Evolutionary conservation across 2,329 filamentous ascomycete genomes (phyloP), one percentile per base, ranked within the genome.

Genomic region (Ophiocordyceps polyrhachis-furcata): DNA sequence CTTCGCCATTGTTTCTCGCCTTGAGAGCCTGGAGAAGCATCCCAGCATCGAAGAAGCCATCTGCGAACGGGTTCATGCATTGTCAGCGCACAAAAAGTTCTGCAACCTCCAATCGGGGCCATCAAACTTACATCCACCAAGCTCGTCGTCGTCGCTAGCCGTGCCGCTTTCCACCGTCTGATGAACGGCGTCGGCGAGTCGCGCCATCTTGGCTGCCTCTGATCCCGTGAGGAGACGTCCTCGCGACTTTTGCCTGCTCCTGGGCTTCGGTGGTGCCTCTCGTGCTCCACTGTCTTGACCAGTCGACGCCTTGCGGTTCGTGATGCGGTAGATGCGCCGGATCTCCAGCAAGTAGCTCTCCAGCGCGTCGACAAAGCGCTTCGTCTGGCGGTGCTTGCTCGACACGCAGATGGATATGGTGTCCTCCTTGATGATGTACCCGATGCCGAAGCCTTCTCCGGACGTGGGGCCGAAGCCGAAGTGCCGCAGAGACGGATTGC

Each of bases 381-480:
- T 79, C 0, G 91, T 98, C 65, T 98, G 91, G 38, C 91, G 70
- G 60, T 98, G 91, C 64, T 95, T 95, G 56, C 83, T 91, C 14
- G 81, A 83, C 1, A 88, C 87, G 61, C 91, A 96, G 49, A 98
- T 89, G 42, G 81, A 86, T 48, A 96, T 83, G 43, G 77, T 74
- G 17, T 62, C 60, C 23, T 63, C 61, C 63, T 98, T 98, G 73
- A 98, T 95, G 56, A 98, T 96, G 66, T 98, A 98, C 2, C 91
- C 91, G 46, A 98, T 95, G 28, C 91, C 91, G 57, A 96, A 96
- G 0, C 91, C 91, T 51, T 95, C 87, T 2, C 80, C 89, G 0
- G 84, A 89, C 0, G 89, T 93, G 1, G 91, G 91, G 0, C 91
- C 91, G 58, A 98, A 98, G 4, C 91, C 91, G 55, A 98, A 98